Conservation (phyloP, 2,329 filamentous ascomycete species). For the Penicillium sp. region DNA sequence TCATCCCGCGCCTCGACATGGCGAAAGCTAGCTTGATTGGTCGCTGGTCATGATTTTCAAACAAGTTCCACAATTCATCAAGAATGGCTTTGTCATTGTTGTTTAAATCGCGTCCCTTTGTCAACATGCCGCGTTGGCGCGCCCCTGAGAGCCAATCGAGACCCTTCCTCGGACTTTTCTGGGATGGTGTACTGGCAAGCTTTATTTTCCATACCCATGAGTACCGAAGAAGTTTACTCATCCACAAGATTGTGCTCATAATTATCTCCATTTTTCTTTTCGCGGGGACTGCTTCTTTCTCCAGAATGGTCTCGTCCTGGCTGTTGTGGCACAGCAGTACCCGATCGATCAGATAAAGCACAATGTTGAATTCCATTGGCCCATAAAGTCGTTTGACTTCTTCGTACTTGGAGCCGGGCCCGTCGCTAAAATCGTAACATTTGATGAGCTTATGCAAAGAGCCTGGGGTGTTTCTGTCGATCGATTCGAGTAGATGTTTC, state of each 20-base stretch:
- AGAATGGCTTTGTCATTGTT: background rate
- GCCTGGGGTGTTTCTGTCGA: background rate
- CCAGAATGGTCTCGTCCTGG: background rate
- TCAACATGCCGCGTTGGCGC: background rate
- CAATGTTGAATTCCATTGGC: background rate
- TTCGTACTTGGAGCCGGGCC: background rate
- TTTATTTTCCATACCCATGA: background rate
- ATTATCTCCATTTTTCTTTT: background rate
- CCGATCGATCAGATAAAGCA: background rate
- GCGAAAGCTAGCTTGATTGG: background rate
- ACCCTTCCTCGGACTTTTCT: background rate
- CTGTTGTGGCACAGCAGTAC: background rate
- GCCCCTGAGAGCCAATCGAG: background rate
- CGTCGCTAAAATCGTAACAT: background rate
- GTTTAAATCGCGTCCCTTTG: background rate
- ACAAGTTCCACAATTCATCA: background rate
- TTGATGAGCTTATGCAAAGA: background rate
- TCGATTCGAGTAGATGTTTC: background rate
- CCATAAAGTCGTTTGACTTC: background rate
- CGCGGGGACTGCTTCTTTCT: background rate
- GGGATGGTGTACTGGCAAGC: background rate
- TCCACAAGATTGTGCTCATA: background rate
- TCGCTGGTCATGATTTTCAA: background rate
- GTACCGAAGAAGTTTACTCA: background rate
- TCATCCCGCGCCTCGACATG: background rate